These are phyloP conservation scores for Adansonia rubrostipa DNA, from an alignment of 441 rosid species.

Conservation along the genomic window DNA sequence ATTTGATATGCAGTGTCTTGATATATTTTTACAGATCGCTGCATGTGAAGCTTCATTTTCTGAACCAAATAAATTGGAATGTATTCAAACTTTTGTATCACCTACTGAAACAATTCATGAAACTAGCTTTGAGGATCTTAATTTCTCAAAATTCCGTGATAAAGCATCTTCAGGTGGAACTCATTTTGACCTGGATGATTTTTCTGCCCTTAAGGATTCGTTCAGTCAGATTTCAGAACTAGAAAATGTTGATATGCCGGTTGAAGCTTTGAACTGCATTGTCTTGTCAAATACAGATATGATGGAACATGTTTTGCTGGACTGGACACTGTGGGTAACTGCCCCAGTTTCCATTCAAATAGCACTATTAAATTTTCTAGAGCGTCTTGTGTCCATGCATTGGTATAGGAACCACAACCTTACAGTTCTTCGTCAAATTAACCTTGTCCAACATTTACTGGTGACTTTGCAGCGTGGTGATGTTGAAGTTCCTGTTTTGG, in stretches of 20 bases:
- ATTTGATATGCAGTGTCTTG: constrained; percentile 98
- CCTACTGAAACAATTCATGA: constrained; percentile 65
- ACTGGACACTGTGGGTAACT: constrained; percentile 99
- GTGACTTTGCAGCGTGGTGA: constrained; percentile 99
- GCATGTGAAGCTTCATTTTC: constrained; percentile 99
- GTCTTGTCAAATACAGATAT: constrained; percentile 97
- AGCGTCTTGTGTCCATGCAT: constrained; percentile 98
- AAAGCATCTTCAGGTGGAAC: constrained; percentile 90
- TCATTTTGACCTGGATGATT: constrained; percentile 96
- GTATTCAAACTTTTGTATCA: constrained; percentile 45
- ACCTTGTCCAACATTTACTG: constrained; percentile 93
- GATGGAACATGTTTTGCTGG: constrained; percentile 99
- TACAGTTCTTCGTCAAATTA: constrained; percentile 88
- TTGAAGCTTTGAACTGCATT: constrained; percentile 95
- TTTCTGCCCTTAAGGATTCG: constrained; percentile 87
- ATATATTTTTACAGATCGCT: constrained; percentile 95
- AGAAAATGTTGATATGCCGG: constrained; percentile 76
- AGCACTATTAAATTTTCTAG: constrained; percentile 93
- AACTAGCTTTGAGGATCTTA: constrained; percentile 83
- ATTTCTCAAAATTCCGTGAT: constrained; percentile 82
- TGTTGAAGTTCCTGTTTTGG: constrained; percentile 98
- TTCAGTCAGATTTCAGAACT: constrained; percentile 96
- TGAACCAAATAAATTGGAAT: constrained; percentile 83
- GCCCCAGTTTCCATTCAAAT: constrained; percentile 95
- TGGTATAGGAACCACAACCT: constrained; percentile 99